Base-by-base conservation (phyloP, 2,329 filamentous ascomycete species). In the Epichloe brachyelytri region DNA sequence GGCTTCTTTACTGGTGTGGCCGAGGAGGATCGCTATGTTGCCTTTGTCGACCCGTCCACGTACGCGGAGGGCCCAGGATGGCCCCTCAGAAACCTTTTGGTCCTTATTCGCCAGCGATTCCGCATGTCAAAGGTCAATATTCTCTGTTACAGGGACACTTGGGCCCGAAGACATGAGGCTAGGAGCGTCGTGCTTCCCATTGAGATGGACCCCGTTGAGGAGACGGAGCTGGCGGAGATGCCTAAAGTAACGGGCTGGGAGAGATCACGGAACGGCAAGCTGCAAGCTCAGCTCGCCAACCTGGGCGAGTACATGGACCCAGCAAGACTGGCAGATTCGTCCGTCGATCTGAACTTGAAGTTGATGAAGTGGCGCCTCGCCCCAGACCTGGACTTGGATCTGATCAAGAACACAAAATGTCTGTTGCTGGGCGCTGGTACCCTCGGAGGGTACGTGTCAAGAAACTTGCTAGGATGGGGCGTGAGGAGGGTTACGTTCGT, bases 361-460 rank as follows among this genome's bases (percentile, higher is more conserved):
- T 77, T 98, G 52, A 98, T 98, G 83, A 98, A 96, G 70, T 98
- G 93, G 93, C 83, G 93, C 39, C 88, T 98, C 60, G 88, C 89
- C 7, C 93, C 93, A 0, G 83, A 83, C 48, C 77, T 98, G 40
- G 79, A 97, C 63, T 78, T 98, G 10, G 89, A 96, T 33, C 79
- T 79, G 33, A 90, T 97, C 63, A 96, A 95, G 63, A 79, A 84
- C 52, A 91, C 88, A 3, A 95, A 83, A 62, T 98, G 93, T 63
- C 77, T 98, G 15, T 72, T 98, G 3, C 79, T 98, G 1, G 93
- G 93, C 4, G 89, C 93, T 0, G 93, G 93, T 14, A 98, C 93
- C 0, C 74, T 98, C 1, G 93, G 93, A 8, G 90, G 88, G 54
- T 97, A 97, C 63, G 90, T 98, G 19, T 88, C 90, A 11, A 79